Percentiles rank a stretch among this genome's conserved stretches.
Evolutionary conservation across 169 alveolate species (phyloP).

Genomic region (Cryptosporidium sp.): DNA sequence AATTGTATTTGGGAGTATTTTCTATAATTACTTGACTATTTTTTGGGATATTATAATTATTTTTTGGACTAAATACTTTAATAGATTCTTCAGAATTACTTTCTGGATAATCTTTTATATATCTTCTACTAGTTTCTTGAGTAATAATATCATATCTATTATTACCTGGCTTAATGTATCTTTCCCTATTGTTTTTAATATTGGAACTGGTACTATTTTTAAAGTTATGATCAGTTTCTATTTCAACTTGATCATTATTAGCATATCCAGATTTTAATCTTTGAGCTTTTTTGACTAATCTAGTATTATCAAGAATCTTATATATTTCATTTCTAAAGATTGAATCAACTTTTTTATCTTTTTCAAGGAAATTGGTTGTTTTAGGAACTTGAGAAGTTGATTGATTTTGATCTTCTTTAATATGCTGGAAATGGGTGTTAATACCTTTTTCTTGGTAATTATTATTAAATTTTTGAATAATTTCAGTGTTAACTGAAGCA

Average conservation of each 20-base stretch:
- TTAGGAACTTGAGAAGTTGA: neutral
- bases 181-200: neutral
- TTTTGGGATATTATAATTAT: no score
- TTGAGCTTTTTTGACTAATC: neutral
- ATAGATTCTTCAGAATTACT: neutral
- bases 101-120: slow-evolving; percentile 7
- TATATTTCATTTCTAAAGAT: slow-evolving; percentile 19
- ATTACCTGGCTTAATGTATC: slow-evolving; percentile 15
- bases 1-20: no score
- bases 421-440: neutral
- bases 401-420: neutral
- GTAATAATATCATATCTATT: slow-evolving; percentile 30
- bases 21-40: neutral
- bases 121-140: neutral
- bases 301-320: slow-evolving; percentile 22
- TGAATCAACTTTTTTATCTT: slow-evolving; percentile 21
- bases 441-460: neutral
- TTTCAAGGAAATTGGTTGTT: neutral
- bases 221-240: neutral
- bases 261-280: slow-evolving; percentile 10
- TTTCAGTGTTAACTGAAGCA: neutral
- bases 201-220: neutral
- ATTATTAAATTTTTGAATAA: neutral
- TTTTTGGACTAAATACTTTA: neutral
- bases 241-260: neutral